Evolutionary conservation across 176 grass and related monocot genomes (phyloP), one percentile per base, ranked within the genome.

Genomic region (Pontederia paniculata): DNA sequence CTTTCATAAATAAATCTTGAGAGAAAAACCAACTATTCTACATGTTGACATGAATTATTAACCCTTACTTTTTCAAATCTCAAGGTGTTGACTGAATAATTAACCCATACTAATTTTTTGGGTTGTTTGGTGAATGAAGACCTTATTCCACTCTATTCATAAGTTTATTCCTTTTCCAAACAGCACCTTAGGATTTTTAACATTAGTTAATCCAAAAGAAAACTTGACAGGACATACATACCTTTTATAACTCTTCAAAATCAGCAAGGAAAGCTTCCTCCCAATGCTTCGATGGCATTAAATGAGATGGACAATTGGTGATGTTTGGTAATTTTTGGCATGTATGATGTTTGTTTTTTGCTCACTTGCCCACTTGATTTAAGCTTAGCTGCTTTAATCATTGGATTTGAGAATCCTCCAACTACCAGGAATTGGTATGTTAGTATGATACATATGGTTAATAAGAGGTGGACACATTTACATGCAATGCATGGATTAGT

Each of bases 351-450:
- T 76, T 90, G 91, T 18, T 84, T 79, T 51, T n/a, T n/a, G n/a
- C 70, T 73, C 55, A 44, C 71, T 53, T 71, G 54, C 59, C 74
- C 68, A 66, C 21, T 71, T 61, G 68, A 62, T 44, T 84, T 74
- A 60, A 97, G 42, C 50, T 77, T 90, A 8, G 83, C 91, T 31
- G 89, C 79, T 73, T 76, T 90, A 50, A 97, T 78, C 68, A 69
- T 80, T 67, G 86, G 91, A 90, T 75, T 75, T 97, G 83, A 55
- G 72, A 73, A 69, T 86, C 82, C 63, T 97, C 83, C 86, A 90
- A 82, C 86, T 97, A 44, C 16, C 13, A 47, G 31, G 9, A 13
- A 21, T n/a, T n/a, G n/a, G n/a, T n/a, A 62, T 37, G 17, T 17
- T 45, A 62, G n/a, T 6, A 42, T 7, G 9, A 56, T 56, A n/a